Evolutionary conservation across 1,139 yeast species (phyloP).

Genomic region (Taiozyma sp.): DNA sequence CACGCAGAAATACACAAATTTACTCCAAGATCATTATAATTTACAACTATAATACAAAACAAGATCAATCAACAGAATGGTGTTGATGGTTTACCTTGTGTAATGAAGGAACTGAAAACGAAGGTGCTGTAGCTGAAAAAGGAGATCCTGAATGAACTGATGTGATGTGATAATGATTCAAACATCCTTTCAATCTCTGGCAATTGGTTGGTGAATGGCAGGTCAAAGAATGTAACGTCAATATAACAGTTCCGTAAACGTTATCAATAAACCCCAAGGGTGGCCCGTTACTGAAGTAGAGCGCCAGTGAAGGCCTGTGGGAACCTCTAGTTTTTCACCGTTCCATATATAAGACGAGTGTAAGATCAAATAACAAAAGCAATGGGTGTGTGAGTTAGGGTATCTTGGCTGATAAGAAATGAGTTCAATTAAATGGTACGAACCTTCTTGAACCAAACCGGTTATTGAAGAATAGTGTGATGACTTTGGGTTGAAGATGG

Average conservation of each 20-base stretch:
- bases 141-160: too few relatives aligned
- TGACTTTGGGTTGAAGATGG: constrained; percentile 60
- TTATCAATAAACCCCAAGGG: too few relatives aligned
- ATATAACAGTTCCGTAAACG: too few relatives aligned
- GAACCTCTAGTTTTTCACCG: too few relatives aligned
- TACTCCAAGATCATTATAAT: background rate
- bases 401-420: constrained; percentile 88
- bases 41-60: background rate
- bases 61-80: background rate
- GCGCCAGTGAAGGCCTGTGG: too few relatives aligned
- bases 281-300: too few relatives aligned
- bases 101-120: constrained; percentile 37
- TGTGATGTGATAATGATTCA: too few relatives aligned
- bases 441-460: constrained; percentile 60
- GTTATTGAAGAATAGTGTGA: constrained; percentile 67
- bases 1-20: background rate
- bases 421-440: constrained; percentile 72
- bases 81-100: background rate
- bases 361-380: constrained; percentile 80
- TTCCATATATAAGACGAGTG: too few relatives aligned
- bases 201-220: too few relatives aligned
- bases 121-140: too few relatives aligned
- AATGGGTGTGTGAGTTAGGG: constrained; percentile 89
- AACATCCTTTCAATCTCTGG: too few relatives aligned
- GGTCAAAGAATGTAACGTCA: too few relatives aligned